Evolutionary conservation across 768 basidiomycete genomes (phyloP).

Genomic region (Nidularia pulvinata): DNA sequence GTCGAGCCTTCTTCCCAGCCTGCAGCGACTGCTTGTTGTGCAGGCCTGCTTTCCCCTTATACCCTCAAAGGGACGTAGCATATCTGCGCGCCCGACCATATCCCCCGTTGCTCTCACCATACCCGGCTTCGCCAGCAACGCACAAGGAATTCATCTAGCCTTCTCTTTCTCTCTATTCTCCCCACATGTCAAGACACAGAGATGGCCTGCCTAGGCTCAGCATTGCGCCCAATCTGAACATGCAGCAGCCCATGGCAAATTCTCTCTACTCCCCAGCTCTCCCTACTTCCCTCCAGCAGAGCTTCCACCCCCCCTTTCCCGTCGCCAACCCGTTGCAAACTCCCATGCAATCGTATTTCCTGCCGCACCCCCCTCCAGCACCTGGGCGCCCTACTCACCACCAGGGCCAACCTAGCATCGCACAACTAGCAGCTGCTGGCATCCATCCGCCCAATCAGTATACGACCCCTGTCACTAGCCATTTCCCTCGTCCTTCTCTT

Average conservation of each 20-base stretch:
- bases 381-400: conserved; percentile 59
- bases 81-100: background rate
- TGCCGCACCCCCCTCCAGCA: conserved; percentile 42
- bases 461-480: conserved; percentile 61
- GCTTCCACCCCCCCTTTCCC: conserved; percentile 57
- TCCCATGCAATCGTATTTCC: conserved; percentile 74
- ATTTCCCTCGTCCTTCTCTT: conserved; percentile 53
- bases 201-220: conserved; percentile 58
- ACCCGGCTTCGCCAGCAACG: background rate
- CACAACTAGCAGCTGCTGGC: conserved; percentile 59
- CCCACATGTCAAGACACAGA: conserved; percentile 39
- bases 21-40: too few relatives aligned
- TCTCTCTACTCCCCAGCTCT: conserved; percentile 66
- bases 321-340: conserved; percentile 57
- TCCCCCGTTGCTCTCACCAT: background rate
- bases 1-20: too few relatives aligned
- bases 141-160: background rate
- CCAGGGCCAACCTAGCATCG: conserved; percentile 56
- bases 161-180: conserved; percentile 2
- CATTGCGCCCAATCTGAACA: conserved; percentile 50
- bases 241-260: conserved; percentile 55
- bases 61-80: background rate
- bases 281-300: conserved; percentile 56
- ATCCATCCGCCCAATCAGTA: conserved; percentile 55
- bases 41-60: background rate